These are phyloP conservation scores for Tricholoma terreum DNA, from an alignment of 768 basidiomycete genomes.

Conservation along the genomic window DNA sequence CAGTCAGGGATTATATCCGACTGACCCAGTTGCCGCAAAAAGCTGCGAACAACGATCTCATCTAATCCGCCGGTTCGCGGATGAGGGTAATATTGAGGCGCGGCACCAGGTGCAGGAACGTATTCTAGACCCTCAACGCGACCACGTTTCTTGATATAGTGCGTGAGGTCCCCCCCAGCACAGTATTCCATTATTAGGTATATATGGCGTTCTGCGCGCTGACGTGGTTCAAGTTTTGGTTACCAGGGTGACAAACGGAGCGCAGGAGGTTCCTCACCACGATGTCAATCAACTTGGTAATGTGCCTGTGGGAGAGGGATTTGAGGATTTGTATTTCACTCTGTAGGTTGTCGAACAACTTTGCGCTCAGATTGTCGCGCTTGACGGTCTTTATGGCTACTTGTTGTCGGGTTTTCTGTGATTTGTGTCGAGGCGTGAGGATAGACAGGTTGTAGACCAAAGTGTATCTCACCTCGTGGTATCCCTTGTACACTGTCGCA, in stretches of 20 bases:
- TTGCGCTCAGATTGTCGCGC: conserved; percentile 80
- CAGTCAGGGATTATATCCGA: conserved; percentile 5
- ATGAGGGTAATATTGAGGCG: conserved; percentile 86
- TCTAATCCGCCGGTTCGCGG: conserved; percentile 88
- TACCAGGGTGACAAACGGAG: neutral
- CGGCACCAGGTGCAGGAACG: conserved; percentile 60
- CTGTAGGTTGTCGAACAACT: conserved; percentile 96
- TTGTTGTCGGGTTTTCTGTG: conserved; percentile 70
- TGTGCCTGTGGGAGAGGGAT: conserved; percentile 86
- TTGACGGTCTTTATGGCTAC: conserved; percentile 97
- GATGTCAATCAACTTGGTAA: conserved; percentile 90
- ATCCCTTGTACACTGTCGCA: conserved; percentile 93
- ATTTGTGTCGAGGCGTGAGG: too few relatives aligned
- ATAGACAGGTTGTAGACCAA: neutral
- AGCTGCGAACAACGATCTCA: conserved; percentile 87
- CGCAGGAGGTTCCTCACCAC: conserved; percentile 50
- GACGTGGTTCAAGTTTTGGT: neutral
- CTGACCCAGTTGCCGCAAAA: conserved; percentile 72
- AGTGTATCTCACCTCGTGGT: conserved; percentile 67
- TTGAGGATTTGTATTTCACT: conserved; percentile 97
- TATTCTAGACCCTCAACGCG: conserved; percentile 88
- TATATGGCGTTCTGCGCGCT: conserved; percentile 76
- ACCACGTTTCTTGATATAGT: conserved; percentile 98
- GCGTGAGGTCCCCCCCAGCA: conserved; percentile 91
- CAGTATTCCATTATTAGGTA: conserved; percentile 99